Percentiles rank a stretch among this genome's conserved stretches.
Evolutionary conservation across 352 stramenopile species (phyloP).

Genomic region (Phytophthora citrophthora): DNA sequence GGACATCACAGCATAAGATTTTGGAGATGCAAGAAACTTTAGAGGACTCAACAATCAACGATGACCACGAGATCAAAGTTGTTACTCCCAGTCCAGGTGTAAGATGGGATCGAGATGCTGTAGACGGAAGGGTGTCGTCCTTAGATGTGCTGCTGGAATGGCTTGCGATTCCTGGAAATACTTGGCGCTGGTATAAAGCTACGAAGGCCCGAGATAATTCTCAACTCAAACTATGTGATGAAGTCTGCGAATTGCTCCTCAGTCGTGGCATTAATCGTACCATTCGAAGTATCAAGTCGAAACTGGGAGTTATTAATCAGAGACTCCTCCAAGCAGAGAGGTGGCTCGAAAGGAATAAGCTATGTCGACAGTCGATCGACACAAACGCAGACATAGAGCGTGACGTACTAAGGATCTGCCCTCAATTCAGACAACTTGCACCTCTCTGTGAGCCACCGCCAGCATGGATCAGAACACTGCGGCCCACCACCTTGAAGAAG

Average conservation of each 20-base stretch:
- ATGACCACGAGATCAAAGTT: background rate
- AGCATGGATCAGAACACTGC: background rate
- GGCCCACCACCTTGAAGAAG: background rate
- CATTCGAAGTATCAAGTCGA: background rate
- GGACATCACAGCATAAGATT: background rate
- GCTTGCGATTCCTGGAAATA: constrained; percentile 14
- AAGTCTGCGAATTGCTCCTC: constrained; percentile 13
- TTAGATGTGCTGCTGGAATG: constrained; percentile 21
- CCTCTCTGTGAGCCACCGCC: constrained; percentile 2
- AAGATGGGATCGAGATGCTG: constrained; percentile 2
- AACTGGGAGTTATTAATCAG: constrained; percentile 1
- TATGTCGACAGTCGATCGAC: background rate
- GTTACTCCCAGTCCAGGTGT: background rate
- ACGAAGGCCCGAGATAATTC: background rate
- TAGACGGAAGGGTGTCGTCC: constrained; percentile 1
- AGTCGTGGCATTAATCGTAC: constrained; percentile 12
- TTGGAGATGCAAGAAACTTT: background rate
- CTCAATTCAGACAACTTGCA: constrained; percentile 7
- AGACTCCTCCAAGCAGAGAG: constrained; percentile 10
- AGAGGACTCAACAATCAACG: no score
- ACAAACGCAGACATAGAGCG: background rate
- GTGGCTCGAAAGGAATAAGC: background rate
- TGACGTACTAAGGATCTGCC: constrained; percentile 14
- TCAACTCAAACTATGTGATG: constrained; percentile 1
- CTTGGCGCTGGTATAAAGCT: constrained; percentile 2